These are phyloP conservation scores for Boletus coccyginus DNA, from an alignment of 768 basidiomycete genomes.

Conservation along the genomic window DNA sequence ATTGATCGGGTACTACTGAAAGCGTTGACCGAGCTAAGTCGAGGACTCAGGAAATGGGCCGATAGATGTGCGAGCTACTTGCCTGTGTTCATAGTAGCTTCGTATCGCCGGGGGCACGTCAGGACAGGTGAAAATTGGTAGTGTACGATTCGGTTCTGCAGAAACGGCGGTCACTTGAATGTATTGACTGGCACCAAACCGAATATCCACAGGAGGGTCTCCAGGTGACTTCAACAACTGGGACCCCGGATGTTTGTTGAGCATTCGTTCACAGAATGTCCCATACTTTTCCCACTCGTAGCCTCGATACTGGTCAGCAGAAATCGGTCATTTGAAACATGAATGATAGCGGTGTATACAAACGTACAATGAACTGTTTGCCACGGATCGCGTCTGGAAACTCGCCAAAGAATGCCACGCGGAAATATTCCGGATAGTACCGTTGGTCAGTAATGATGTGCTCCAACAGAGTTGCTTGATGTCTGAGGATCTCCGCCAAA, in stretches of 20 bases:
- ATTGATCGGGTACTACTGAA: conserved; percentile 78
- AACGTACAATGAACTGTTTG: conserved; percentile 84
- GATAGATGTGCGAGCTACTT: conserved; percentile 13
- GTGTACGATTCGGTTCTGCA: conserved; percentile 78
- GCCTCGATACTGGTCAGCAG: conserved; percentile 71
- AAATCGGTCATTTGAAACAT: background rate
- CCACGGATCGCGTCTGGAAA: conserved; percentile 83
- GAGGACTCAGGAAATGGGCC: background rate
- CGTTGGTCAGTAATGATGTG: conserved; percentile 81
- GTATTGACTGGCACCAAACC: conserved; percentile 75
- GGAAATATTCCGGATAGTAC: conserved; percentile 90
- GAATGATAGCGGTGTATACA: background rate
- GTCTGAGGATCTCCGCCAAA: conserved; percentile 79
- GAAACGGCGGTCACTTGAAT: conserved; percentile 86
- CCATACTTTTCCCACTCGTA: conserved; percentile 94
- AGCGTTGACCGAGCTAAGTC: conserved; percentile 67
- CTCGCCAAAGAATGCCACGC: conserved; percentile 90
- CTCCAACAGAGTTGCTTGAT: conserved; percentile 85
- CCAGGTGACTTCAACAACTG: conserved; percentile 70
- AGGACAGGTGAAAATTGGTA: conserved; percentile 80
- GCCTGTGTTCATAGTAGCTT: conserved; percentile 88
- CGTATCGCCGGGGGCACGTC: conserved; percentile 79
- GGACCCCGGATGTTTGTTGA: conserved; percentile 85
- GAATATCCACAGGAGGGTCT: conserved; percentile 79
- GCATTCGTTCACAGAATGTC: conserved; percentile 86